Percentiles rank a stretch among this genome's conserved stretches.
Evolutionary conservation across 2,329 filamentous ascomycete genomes (phyloP).

Genomic region (Fusarium nematophilum): DNA sequence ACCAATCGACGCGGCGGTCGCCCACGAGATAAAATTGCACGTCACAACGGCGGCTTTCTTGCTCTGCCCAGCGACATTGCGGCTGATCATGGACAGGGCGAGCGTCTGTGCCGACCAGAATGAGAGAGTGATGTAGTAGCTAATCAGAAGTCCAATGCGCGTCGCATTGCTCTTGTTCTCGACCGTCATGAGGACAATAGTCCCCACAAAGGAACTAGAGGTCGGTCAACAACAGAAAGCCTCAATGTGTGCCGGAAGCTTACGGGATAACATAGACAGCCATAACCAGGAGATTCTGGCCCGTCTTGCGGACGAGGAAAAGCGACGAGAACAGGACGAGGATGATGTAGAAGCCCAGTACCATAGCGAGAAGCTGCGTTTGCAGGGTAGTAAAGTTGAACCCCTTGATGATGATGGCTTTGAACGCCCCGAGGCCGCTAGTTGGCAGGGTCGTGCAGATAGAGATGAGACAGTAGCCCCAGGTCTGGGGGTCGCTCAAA

Average conservation of each 20-base stretch:
- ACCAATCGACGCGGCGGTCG: constrained; percentile 73
- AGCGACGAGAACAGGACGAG: constrained; percentile 73
- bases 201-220: constrained; percentile 74
- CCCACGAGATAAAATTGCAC: constrained; percentile 77
- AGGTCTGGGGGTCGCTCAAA: constrained; percentile 73
- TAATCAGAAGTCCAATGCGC: constrained; percentile 74
- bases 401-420: constrained; percentile 77
- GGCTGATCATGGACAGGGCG: constrained; percentile 72
- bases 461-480: constrained; percentile 72
- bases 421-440: constrained; percentile 77
- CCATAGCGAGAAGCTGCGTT: constrained; percentile 80
- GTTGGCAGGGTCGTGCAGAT: constrained; percentile 80
- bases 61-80: constrained; percentile 78
- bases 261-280: constrained; percentile 72
- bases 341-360: constrained; percentile 79
- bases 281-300: constrained; percentile 78
- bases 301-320: constrained; percentile 74
- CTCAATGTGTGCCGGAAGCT: too few species aligned
- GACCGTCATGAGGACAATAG: constrained; percentile 77
- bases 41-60: constrained; percentile 77
- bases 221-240: too few species aligned
- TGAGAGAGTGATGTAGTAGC: constrained; percentile 80
- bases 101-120: constrained; percentile 81
- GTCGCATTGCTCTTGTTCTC: constrained; percentile 66
- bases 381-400: constrained; percentile 74